Evolutionary conservation across 306 rosid genomes (phyloP), one percentile per base, ranked within the genome.

Genomic region (Pyrus betulifolia): DNA sequence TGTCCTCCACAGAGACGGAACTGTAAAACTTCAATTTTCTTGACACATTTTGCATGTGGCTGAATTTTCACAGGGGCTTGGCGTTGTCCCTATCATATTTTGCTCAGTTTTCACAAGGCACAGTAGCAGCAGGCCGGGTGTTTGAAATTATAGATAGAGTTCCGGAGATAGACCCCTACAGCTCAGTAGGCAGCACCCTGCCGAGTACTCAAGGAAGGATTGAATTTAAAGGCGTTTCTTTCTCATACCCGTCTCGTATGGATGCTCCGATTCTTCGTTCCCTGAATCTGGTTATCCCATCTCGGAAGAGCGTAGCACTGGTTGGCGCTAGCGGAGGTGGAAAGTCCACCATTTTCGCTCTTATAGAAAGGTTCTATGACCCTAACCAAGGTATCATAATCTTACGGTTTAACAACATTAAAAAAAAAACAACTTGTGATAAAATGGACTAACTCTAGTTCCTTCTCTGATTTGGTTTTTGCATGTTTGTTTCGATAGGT

Each of bases 261-360:
- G 85, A 86, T 71, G 78, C 93, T 66, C 81, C 69, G 30, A 78
- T 94, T 77, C 88, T 94, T 67, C 68, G 38, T 25, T 86, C 94
- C 70, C 79, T 94, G 66, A 87, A 82, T 38, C 86, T 91, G 76
- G 88, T 91, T 2, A 72, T 94, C 78, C 93, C 89, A 71, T 79
- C 96, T 81, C 82, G 94, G 60, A 91, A 81, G 86, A 81, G 96
- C 30, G 51, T 89, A 21, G 98, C 96, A 58, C 76, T 94, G 78
- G 97, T 91, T 75, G 98, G 98, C 60, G 77, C 88, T 5, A 94
- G 97, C 74, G 98, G 98, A n/a, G 97, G 97, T 66, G 98, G 98
- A 64, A 91, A 94, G 78, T 90, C 97, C 71, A 91, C 97, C 44
- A 78, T 90, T 68, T 90, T 94, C 76, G 96, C 98, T 82, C 95